phyloP scores from a whole-genome alignment of 1,284 basidiomycete species.

The Macrocystidia cucumis region DNA sequence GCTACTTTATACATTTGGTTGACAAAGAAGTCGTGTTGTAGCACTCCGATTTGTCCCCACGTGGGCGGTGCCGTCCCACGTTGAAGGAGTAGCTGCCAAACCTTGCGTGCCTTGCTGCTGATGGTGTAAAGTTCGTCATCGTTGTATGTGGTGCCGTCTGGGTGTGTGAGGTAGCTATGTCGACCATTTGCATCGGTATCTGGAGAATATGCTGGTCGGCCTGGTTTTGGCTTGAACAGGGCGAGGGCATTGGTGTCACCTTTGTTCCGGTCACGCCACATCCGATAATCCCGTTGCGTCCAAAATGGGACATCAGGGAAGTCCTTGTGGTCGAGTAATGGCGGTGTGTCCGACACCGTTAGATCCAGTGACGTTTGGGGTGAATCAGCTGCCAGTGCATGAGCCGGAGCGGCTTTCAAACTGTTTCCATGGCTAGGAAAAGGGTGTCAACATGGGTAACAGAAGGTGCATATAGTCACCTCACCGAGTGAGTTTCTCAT shows the following conservation, averaged over 20 bases:
- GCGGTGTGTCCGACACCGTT: background rate
- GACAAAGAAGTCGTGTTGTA: background rate
- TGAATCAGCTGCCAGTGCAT: background rate
- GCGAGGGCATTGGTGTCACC: conserved; percentile 1
- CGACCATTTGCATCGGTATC: background rate
- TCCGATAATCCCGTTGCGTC: background rate
- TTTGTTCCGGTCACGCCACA: background rate
- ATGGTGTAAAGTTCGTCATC: background rate
- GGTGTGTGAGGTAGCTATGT: background rate
- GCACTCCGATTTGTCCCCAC: background rate
- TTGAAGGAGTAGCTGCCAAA: background rate
- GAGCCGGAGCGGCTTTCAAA: background rate
- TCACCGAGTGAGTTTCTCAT: background rate
- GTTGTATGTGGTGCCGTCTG: background rate
- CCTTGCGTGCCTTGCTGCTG: background rate
- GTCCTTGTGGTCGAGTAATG: background rate
- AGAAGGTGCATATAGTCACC: background rate
- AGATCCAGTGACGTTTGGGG: too few species aligned
- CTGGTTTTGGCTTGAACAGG: conserved; percentile 1
- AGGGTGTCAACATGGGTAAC: background rate
- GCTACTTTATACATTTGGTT: background rate
- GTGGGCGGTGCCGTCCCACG: background rate
- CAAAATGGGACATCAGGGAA: background rate
- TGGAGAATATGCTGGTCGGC: background rate
- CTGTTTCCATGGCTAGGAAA: too few species aligned